Evolutionary conservation across 1,284 basidiomycete genomes (phyloP), one percentile per base, ranked within the genome.

Genomic region (Porodaedalea pini): DNA sequence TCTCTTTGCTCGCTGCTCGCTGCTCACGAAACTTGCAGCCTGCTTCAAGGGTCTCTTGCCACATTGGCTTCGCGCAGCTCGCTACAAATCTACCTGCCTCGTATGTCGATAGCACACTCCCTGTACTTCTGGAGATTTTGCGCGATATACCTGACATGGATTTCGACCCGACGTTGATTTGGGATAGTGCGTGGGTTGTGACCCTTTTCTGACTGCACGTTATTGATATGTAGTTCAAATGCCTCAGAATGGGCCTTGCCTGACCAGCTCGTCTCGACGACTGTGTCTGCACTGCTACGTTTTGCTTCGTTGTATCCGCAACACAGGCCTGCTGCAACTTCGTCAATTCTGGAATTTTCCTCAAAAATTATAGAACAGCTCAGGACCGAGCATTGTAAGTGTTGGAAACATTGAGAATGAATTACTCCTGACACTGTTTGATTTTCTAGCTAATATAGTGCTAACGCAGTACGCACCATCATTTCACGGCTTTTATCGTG

Each of bases 401-500:
- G 11, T 45, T 29, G 27, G 32, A 13, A 36, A 48, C 36, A 36
- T 6, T 49, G 29, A 37, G 15, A 47, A 54, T 52, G 52, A 15
- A 58, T 49, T 50, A 7, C 40, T 34, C 11, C 43, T 15, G n/a
- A 37, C 25, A 3, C 51, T 2, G 45, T 57, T 43, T 29, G 27
- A n/a, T n/a, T n/a, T 17, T 43, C 8, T 65, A 89, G 92, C 88
- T 1, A 74, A 85, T 29, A 79, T 85, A 62, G 78, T 90, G 31
- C 74, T 95, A 17, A 85, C 85, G 0, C 88, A 91, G 64, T 74
- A 88, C 49, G 85, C 86, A 19, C 93, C 94, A 8, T 82, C 88
- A 27, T 78, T 96, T 57, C 92, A 96, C 69, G 93, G 93, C 11
- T 75, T 94, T 39, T 92, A 94, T 68, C 83, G 93, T 36, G 92